phyloP scores from a whole-genome alignment of 768 basidiomycete genomes.

The Omphalotus guepiniiformis region DNA sequence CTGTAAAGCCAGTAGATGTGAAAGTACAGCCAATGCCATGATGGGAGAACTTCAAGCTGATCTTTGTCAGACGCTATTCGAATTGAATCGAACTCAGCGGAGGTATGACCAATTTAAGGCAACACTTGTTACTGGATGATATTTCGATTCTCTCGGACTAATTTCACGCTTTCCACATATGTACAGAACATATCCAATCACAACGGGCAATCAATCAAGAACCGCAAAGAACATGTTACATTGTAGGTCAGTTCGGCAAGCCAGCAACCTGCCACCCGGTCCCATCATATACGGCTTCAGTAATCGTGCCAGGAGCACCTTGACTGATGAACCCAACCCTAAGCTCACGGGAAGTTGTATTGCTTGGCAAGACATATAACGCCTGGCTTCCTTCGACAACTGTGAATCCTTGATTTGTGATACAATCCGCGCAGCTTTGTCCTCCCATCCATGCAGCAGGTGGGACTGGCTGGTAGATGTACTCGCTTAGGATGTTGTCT shows the following conservation, averaged over 20 bases:
- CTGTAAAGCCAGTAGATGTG: too few relatives aligned
- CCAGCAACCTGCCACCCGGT: constrained; percentile 1
- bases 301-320: background rate
- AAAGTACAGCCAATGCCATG: too few relatives aligned
- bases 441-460: background rate
- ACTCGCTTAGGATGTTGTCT: constrained; percentile 1
- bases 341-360: background rate
- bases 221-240: too few relatives aligned
- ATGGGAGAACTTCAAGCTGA: too few relatives aligned
- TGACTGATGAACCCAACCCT: constrained; percentile 1
- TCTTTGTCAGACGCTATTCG: too few relatives aligned
- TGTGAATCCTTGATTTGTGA: background rate
- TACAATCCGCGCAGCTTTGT: background rate
- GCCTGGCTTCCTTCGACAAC: background rate
- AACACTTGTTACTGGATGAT: too few relatives aligned
- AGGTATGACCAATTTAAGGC: too few relatives aligned
- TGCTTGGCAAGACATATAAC: background rate
- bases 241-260: background rate
- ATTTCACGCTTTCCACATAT: too few relatives aligned
- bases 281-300: background rate
- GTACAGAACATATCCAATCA: too few relatives aligned
- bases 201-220: too few relatives aligned
- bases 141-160: too few relatives aligned
- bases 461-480: background rate
- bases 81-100: too few relatives aligned